These are phyloP conservation scores for Podospora bellae-mahoneyi DNA, from an alignment of 495 filamentous ascomycete species.

Conservation along the genomic window DNA sequence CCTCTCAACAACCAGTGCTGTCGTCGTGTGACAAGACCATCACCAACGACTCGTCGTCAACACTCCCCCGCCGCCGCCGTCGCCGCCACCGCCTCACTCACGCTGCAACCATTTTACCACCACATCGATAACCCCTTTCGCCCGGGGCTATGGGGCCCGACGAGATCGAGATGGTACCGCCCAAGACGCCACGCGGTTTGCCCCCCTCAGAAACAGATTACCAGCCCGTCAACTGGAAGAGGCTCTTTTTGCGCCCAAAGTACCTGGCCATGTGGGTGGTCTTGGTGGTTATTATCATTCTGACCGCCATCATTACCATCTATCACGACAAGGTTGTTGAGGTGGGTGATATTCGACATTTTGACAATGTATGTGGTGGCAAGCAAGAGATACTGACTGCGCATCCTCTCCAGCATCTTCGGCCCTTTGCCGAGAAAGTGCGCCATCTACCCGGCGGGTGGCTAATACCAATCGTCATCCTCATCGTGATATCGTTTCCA, in stretches of 20 bases:
- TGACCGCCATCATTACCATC: slow-evolving; percentile 23
- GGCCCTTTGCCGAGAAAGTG: slow-evolving; percentile 29
- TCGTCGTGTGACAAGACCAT: too few species aligned
- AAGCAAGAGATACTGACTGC: too few species aligned
- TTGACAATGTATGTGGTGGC: too few species aligned
- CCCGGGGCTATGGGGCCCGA: background rate
- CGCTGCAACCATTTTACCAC: background rate
- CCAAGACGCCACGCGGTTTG: background rate
- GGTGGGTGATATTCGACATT: slow-evolving; percentile 1
- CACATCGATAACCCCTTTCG: background rate
- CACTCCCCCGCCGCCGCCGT: background rate
- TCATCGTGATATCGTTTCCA: slow-evolving; percentile 35
- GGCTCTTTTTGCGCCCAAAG: slow-evolving; percentile 21
- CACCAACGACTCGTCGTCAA: background rate
- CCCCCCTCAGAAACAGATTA: slow-evolving; percentile 18
- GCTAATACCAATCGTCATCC: slow-evolving; percentile 34
- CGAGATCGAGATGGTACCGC: slow-evolving; percentile 7
- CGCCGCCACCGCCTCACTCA: background rate
- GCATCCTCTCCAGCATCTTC: slow-evolving; percentile 17
- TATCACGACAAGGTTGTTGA: slow-evolving; percentile 24
- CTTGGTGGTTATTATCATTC: slow-evolving; percentile 14
- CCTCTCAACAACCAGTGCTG: too few species aligned
- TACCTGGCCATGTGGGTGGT: slow-evolving; percentile 23
- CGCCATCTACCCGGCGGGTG: slow-evolving; percentile 30
- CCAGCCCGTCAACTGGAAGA: slow-evolving; percentile 26